These are phyloP conservation scores for Sarcodon aspratus DNA, from an alignment of 768 basidiomycete species.

Conservation along the genomic window DNA sequence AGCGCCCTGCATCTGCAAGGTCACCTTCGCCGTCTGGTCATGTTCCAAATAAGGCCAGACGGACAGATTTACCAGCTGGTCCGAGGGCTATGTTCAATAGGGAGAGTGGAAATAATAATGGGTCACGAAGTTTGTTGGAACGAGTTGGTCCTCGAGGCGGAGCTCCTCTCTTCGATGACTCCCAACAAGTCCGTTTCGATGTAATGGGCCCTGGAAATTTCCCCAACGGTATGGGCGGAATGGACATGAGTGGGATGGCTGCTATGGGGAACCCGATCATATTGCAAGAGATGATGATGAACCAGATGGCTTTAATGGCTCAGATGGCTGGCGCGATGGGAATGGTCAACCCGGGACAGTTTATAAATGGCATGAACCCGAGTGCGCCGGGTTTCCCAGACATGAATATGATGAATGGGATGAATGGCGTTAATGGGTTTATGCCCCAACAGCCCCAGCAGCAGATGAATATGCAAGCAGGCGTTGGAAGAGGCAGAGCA, in stretches of 20 bases:
- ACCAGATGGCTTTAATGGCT: conserved; percentile 87
- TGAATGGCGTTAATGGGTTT: conserved; percentile 13
- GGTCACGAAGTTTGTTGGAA: conserved; percentile 64
- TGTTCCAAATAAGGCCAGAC: conserved; percentile 59
- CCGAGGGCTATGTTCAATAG: conserved; percentile 66
- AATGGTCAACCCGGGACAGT: conserved; percentile 58
- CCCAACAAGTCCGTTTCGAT: neutral
- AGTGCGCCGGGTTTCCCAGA: conserved; percentile 38
- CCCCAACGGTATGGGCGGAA: conserved; percentile 23
- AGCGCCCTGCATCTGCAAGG: conserved; percentile 53
- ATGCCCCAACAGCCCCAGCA: conserved; percentile 12
- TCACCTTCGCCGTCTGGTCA: conserved; percentile 53
- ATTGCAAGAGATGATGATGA: conserved; percentile 87
- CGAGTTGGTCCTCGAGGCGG: conserved; percentile 46
- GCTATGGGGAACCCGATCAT: conserved; percentile 55
- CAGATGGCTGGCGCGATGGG: conserved; percentile 84
- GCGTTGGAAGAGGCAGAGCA: conserved; percentile 37
- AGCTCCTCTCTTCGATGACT: conserved; percentile 1
- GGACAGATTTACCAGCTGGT: conserved; percentile 72
- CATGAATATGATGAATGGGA: conserved; percentile 34
- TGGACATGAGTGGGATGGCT: conserved; percentile 57
- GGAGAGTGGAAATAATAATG: conserved; percentile 14
- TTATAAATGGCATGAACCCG: conserved; percentile 46
- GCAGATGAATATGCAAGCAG: conserved; percentile 34
- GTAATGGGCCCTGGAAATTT: neutral